Base-by-base conservation (phyloP, 108 stramenopile species). In the Nannochloropsis salina region DNA sequence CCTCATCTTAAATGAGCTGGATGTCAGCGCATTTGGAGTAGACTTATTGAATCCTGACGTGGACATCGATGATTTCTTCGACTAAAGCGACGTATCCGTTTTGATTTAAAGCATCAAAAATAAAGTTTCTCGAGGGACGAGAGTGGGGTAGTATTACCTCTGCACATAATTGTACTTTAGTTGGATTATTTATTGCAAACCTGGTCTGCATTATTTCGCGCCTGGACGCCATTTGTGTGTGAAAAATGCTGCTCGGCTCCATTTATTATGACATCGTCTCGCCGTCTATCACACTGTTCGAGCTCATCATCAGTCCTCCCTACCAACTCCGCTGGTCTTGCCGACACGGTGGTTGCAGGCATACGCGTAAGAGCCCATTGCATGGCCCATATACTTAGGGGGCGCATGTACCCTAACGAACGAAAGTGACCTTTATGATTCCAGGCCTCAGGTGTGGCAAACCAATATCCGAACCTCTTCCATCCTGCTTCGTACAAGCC, bases 1-100 rank as follows among this genome's bases (percentile, higher is more conserved):
- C 21, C 88, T 92, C n/a, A 92, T 92, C 42, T 82, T 88, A 20
- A 88, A 87, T 43, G 83, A 81, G n/a, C 83, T 88, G 1, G 87
- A 92, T 42, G 80, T 92, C 1, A 44, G 43, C 40, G 9, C 85
- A 2, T 45, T 90, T 11, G 90, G 85, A 44, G 61, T 85, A 15
- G 89, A 86, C 44, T 44, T 92, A 45, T 42, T 91, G 20, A 44
- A 90, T 43, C 87, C 85, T 11, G 89, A 88, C 41, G 47, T 91
- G 41, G 91, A 92, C 22, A 44, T 92, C 10, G 88, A 91, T 15
- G 91, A 89, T 21, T 90, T 83, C 15, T 91, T 92, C 22, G 91
- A 92, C 88, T 92, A 74, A 86, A 15, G 84, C 3, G 20, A 22
- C 12, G 74, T 79, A 20, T 20, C 74, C n/a, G n/a, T 79, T 79